Conservation (phyloP, 345 rosid species). For the Gossypium arboreum region DNA sequence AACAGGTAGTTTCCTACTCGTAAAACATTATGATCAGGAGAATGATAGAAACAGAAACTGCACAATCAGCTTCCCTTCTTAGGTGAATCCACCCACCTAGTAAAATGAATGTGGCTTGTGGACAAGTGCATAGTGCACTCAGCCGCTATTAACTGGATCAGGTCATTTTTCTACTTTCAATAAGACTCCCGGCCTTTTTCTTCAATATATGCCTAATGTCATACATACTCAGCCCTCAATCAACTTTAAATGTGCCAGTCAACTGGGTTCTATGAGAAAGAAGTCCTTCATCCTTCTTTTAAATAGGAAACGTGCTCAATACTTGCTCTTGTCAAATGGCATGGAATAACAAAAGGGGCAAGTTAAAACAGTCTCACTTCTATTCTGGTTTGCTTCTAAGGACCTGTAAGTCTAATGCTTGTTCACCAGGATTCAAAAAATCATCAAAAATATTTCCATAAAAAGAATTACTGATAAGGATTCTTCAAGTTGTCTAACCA, state of each 20-base stretch:
- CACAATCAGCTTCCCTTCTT: background rate
- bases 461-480: background rate
- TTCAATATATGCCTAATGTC: background rate
- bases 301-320: background rate
- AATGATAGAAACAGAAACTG: background rate
- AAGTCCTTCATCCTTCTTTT: background rate
- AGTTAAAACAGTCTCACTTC: background rate
- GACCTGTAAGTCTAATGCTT: background rate
- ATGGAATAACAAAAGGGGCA: background rate
- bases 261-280: background rate
- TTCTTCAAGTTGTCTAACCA: background rate
- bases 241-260: background rate
- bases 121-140: background rate
- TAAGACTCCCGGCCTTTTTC: background rate
- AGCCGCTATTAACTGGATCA: background rate
- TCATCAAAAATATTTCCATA: background rate
- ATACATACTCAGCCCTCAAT: background rate
- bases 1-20: no score
- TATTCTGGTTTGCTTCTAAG: background rate
- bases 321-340: background rate
- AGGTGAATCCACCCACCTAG: background rate
- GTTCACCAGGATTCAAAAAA: background rate
- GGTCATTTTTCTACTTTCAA: background rate
- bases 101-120: background rate
- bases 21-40: background rate